These are phyloP conservation scores for Curvularia spicifera DNA, from an alignment of 2,329 filamentous ascomycete genomes.

Conservation along the genomic window DNA sequence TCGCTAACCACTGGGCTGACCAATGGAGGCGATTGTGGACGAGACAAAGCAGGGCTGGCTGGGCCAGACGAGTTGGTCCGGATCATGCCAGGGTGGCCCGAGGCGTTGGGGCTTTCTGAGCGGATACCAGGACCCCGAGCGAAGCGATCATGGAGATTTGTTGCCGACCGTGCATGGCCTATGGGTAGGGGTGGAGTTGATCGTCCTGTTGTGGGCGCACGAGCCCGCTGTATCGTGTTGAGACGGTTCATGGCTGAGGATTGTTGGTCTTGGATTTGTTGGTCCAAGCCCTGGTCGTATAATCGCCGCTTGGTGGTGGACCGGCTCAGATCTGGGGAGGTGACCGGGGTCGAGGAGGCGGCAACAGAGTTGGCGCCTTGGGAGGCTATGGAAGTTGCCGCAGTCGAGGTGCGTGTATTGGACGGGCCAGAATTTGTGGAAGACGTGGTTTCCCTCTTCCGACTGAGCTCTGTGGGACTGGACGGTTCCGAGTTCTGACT, in stretches of 20 bases:
- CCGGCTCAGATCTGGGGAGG: conserved; percentile 61
- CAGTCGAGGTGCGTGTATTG: conserved; percentile 75
- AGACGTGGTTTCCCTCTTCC: conserved; percentile 80
- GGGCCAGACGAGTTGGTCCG: conserved; percentile 40
- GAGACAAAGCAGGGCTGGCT: conserved; percentile 51
- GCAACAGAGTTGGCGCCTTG: conserved; percentile 58
- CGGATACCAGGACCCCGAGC: conserved; percentile 49
- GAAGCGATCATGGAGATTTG: conserved; percentile 57
- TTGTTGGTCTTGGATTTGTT: conserved; percentile 82
- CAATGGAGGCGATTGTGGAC: conserved; percentile 61
- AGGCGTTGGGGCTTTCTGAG: conserved; percentile 57
- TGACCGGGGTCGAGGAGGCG: conserved; percentile 39
- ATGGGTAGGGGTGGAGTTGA: conserved; percentile 59
- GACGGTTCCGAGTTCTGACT: conserved; percentile 54
- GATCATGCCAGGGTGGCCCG: conserved; percentile 45
- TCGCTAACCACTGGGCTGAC: conserved; percentile 74
- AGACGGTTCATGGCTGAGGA: conserved; percentile 77
- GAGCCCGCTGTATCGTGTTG: conserved; percentile 74
- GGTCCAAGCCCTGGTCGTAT: conserved; percentile 82
- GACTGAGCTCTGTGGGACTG: conserved; percentile 65
- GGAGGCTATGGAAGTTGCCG: conserved; percentile 86
- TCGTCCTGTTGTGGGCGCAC: conserved; percentile 50
- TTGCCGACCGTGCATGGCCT: conserved; percentile 53
- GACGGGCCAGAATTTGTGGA: conserved; percentile 79
- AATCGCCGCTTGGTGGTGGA: conserved; percentile 75